Base-by-base conservation (phyloP, 192 early-diverging fungal genomes). In the Helicostylum pulchrum region DNA sequence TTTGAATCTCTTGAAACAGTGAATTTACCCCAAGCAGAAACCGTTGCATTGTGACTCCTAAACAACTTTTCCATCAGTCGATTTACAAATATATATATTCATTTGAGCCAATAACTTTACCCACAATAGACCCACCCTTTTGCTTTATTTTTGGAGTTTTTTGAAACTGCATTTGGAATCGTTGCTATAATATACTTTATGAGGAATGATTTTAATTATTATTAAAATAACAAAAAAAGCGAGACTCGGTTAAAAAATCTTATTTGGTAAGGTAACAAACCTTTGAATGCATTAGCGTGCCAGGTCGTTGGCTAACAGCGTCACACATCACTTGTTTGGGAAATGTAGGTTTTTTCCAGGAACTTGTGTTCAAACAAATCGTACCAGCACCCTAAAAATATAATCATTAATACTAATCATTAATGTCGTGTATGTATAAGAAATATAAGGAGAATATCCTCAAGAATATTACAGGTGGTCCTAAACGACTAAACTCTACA, bases 271-370 rank as follows among this genome's bases (percentile, higher is more conserved):
- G 3, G 53, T 75, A 72, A n/a, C n/a, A n/a, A n/a, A n/a, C 74
- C 74, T 76, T 76, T 26, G 69, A 68, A 43, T 76, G 74, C 74
- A 76, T 76, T 2, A 76, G 49, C 7, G 52, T 65, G 10, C 74
- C 74, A 23, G 53, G 10, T 9, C 74, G 65, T 44, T 71, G 61
- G 39, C 69, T 71, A 21, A 76, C 63, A 7, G 65, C 54, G 26
- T 71, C 66, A 30, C 63, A 43, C 65, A 76, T 67, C 9, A 76
- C 55, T 1, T 62, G n/a, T 31, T 50, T 65, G 3, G 74, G 74
- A 62, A 76, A 76, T 3, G 47, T 68, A 5, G 62, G n/a, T 46
- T 68, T 76, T 42, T 66, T 46, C 66, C 69, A 76, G 34, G 43
- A 32, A 1, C n/a, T 43, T 7, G 20, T 71, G 21, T 54, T 65